phyloP scores from a whole-genome alignment of 306 rosid genomes.

The Ammopiptanthus mongolicus region DNA sequence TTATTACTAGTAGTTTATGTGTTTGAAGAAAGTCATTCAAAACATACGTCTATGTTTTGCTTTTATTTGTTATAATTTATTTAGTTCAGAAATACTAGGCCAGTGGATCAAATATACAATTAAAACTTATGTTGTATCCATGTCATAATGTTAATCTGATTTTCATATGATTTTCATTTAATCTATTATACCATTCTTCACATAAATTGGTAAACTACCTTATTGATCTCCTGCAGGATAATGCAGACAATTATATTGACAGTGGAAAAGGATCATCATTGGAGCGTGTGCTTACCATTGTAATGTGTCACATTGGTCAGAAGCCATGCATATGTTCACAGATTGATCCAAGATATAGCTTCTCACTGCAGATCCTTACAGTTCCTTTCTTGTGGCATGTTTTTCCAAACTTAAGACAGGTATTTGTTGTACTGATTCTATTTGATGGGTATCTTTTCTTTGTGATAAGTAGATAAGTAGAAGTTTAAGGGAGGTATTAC shows the following conservation, averaged over 20 bases:
- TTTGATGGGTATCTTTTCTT: conserved; percentile 12
- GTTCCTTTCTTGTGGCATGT: conserved; percentile 80
- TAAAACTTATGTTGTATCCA: neutral
- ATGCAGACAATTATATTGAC: conserved; percentile 20
- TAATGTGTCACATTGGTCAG: conserved; percentile 69
- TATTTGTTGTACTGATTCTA: conserved; percentile 18
- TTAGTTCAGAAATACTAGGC: neutral
- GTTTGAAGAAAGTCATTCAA: neutral
- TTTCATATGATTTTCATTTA: conserved; percentile 5
- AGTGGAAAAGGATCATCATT: conserved; percentile 51
- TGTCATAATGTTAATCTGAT: neutral
- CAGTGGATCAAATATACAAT: conserved; percentile 8
- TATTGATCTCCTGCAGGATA: conserved; percentile 51
- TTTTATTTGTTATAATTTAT: neutral
- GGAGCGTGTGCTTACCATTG: conserved; percentile 62
- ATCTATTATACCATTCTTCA: conserved; percentile 2
- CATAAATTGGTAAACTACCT: conserved; percentile 12
- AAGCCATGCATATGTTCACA: conserved; percentile 65
- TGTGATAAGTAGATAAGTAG: neutral
- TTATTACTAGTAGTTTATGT: neutral
- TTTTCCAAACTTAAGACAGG: conserved; percentile 78
- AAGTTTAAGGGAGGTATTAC: neutral
- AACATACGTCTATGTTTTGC: neutral
- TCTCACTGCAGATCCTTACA: conserved; percentile 85
- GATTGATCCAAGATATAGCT: conserved; percentile 62